Evolutionary conservation across 441 rosid species (phyloP).

Genomic region (Geranium incanum): DNA sequence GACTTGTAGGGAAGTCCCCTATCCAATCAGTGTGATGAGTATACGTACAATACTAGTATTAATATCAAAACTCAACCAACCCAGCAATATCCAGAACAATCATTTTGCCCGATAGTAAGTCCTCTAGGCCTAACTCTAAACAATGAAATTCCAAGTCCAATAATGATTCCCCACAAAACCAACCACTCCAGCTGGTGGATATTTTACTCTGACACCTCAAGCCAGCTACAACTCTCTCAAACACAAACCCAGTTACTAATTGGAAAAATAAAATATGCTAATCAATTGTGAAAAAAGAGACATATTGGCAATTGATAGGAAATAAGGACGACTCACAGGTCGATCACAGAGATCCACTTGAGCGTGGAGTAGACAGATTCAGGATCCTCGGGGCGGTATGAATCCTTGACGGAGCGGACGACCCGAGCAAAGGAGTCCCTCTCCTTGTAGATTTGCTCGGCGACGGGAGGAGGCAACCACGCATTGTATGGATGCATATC

Average conservation of each 20-base stretch:
- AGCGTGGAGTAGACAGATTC: constrained; percentile 86
- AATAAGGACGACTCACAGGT: constrained; percentile 45
- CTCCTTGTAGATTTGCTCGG: constrained; percentile 72
- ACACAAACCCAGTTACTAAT: neutral
- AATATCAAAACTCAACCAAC: neutral
- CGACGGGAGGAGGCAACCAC: constrained; percentile 94
- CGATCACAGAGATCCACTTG: constrained; percentile 88
- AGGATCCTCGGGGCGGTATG: constrained; percentile 65
- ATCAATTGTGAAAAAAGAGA: neutral
- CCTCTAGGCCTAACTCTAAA: too few relatives aligned
- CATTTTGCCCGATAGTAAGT: neutral
- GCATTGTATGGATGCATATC: constrained; percentile 91
- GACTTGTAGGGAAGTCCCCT: neutral
- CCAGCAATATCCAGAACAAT: neutral
- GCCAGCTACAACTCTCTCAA: neutral
- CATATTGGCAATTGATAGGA: neutral
- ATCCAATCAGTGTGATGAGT: neutral
- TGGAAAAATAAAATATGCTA: too few relatives aligned
- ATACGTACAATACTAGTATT: neutral
- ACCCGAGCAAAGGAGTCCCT: constrained; percentile 67
- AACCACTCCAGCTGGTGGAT: neutral
- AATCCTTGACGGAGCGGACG: constrained; percentile 51
- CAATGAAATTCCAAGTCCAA: neutral
- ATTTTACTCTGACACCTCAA: neutral
- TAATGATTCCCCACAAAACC: constrained; percentile 1